phyloP scores from a whole-genome alignment of 1,284 basidiomycete species.

The Anthracocystis panici-leucophaei region DNA sequence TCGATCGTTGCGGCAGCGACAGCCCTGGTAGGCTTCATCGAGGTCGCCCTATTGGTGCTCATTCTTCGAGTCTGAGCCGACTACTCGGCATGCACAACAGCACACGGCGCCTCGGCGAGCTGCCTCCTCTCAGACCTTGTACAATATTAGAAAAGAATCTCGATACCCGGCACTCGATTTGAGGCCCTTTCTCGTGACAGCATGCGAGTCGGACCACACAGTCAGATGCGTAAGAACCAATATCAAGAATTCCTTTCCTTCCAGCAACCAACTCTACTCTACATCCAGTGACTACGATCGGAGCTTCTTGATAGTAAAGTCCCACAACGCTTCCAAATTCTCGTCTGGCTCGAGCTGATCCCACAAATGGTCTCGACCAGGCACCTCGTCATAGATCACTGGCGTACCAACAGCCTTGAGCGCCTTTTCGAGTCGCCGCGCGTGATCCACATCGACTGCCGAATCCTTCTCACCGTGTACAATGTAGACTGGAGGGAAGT shows the following conservation, averaged over 20 bases:
- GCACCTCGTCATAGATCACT: constrained; percentile 47
- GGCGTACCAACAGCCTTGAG: constrained; percentile 26
- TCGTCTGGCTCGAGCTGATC: constrained; percentile 50
- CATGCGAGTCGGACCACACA: background rate
- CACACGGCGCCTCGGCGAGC: background rate
- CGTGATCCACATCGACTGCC: constrained; percentile 55
- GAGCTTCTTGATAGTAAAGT: constrained; percentile 31
- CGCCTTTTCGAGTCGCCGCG: constrained; percentile 30
- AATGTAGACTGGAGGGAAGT: constrained; percentile 48
- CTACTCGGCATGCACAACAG: background rate
- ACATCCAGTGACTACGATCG: constrained; percentile 9
- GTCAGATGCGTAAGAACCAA: background rate
- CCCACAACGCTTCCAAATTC: constrained; percentile 36
- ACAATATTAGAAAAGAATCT: background rate
- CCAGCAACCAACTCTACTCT: background rate
- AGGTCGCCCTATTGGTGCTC: constrained; percentile 77
- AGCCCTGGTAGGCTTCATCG: constrained; percentile 76
- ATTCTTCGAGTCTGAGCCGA: constrained; percentile 66
- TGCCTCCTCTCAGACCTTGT: background rate
- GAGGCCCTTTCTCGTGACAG: background rate
- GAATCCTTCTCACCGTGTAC: constrained; percentile 54
- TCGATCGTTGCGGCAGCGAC: constrained; percentile 78
- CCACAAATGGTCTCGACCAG: constrained; percentile 50
- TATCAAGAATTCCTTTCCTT: background rate
- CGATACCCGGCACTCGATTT: constrained; percentile 12